Evolutionary conservation across 345 rosid genomes (phyloP).

Genomic region (Bruguiera gymnorhiza): DNA sequence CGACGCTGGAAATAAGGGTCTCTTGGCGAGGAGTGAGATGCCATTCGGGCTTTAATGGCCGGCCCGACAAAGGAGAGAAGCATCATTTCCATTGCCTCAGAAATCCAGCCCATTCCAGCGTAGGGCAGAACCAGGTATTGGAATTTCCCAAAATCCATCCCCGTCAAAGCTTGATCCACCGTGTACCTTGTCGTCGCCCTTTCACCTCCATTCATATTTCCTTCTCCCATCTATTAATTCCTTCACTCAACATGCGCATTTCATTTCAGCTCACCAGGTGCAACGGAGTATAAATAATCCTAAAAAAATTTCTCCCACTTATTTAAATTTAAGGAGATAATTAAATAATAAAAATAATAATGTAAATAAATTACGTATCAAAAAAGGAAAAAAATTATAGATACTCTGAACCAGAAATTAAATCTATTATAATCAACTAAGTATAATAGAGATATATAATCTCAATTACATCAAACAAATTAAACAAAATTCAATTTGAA

Average conservation of each 20-base stretch:
- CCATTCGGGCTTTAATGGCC: not conserved
- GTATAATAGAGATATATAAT: no score
- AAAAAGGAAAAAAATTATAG: no score
- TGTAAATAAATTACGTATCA: no score
- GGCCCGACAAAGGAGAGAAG: constrained; percentile 56
- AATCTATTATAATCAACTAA: no score
- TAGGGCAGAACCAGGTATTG: not conserved
- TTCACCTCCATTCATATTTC: not conserved
- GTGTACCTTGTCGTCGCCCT: constrained; percentile 2
- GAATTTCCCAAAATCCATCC: constrained; percentile 1
- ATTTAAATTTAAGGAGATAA: no score
- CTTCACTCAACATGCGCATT: not conserved
- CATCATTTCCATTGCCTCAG: constrained; percentile 35
- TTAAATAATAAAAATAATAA: no score
- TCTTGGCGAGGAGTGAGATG: constrained; percentile 5
- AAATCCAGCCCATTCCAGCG: constrained; percentile 12
- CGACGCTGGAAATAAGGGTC: not conserved
- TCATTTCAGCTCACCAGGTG: no score
- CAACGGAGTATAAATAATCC: no score
- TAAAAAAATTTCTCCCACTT: no score
- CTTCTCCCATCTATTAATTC: not conserved
- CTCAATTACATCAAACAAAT: no score
- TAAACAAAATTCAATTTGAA: no score
- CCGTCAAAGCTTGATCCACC: not conserved
- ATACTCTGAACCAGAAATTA: no score